Conservation (phyloP, 768 basidiomycete genomes). For the Hygrophorus russula region DNA sequence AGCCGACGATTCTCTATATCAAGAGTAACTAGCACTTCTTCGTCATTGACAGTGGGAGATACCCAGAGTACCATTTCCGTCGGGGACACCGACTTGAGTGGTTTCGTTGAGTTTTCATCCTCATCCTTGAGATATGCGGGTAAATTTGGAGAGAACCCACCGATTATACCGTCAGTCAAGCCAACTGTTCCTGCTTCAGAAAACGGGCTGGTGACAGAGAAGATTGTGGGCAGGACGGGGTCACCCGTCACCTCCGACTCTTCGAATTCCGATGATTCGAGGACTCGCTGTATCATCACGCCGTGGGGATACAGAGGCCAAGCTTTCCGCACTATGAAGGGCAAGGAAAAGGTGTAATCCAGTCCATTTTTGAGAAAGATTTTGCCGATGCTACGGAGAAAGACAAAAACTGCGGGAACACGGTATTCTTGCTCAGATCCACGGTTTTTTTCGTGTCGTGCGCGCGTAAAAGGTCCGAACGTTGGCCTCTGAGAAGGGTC, state of each 20-base stretch:
- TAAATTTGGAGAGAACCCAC: constrained; percentile 23
- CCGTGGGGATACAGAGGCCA: constrained; percentile 77
- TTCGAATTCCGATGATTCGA: constrained; percentile 54
- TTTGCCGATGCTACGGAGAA: constrained; percentile 63
- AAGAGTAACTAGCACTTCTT: constrained; percentile 48
- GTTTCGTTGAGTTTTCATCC: constrained; percentile 37
- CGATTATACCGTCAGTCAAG: constrained; percentile 48
- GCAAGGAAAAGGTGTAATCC: constrained; percentile 70
- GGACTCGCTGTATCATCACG: constrained; percentile 63
- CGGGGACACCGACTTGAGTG: constrained; percentile 45
- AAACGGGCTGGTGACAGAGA: constrained; percentile 67
- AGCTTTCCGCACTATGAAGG: constrained; percentile 68
- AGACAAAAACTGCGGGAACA: constrained; percentile 61
- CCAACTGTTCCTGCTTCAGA: constrained; percentile 66
- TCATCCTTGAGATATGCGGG: constrained; percentile 39
- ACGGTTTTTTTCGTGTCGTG: constrained; percentile 26
- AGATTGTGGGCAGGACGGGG: constrained; percentile 65
- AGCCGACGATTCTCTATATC: constrained; percentile 40
- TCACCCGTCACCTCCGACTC: constrained; percentile 61
- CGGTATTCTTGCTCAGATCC: constrained; percentile 25
- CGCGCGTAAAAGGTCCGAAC: constrained; percentile 43
- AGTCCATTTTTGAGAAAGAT: constrained; percentile 61
- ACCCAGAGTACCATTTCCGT: constrained; percentile 58
- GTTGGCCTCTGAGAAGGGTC: constrained; percentile 26
- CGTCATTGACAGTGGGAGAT: constrained; percentile 31